Base-by-base conservation (phyloP, 2,329 filamentous ascomycete species). In the Claviceps maximensis region DNA sequence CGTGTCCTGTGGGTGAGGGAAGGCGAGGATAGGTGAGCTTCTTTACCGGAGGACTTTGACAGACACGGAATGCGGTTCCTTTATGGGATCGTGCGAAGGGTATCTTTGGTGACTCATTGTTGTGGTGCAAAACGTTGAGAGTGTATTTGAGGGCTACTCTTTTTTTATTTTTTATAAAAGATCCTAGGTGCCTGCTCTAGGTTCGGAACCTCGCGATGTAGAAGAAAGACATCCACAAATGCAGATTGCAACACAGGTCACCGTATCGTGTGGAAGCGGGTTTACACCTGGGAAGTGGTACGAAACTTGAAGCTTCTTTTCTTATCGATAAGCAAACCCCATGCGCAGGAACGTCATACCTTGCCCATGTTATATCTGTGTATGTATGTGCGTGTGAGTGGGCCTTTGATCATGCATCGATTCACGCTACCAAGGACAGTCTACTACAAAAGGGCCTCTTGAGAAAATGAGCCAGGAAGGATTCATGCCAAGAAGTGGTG, bases 51-150 rank as follows among this genome's bases (percentile, higher is more conserved):
- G 72, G 49, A 87, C 87, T 73, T 90, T 91, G 51, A 90, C 72
- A 50, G 86, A 89, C 47, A 90, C 80, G 21, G 83, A 81, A 68
- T 90, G 86, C 40, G 86, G 85, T 69, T 90, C 87, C 67, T 88
- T 88, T 55, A 77, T 67, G 2, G 74, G 70, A 55, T 81, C 78
- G 54, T 77, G 73, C 15, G 77, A 78, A 8, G 76, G 71, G 59
- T 77, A 79, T 59, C 76, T 68, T 65, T 80, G 77, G 60, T 82
- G 78, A 65, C 75, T 79, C 78, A 81, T 81, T 53, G 21, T 49
- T 21, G 27, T 15, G 27, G 17, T 13, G 4, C 17, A 10, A 19
- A 19, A 5, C 9, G 17, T n/a, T 17, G n/a, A 33, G 8, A 10
- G n/a, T 31, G 21, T n/a, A 31, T n/a, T 19, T 12, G n/a, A 51